phyloP scores from a whole-genome alignment of 306 rosid species.

The Lathyrus tuberosus region DNA sequence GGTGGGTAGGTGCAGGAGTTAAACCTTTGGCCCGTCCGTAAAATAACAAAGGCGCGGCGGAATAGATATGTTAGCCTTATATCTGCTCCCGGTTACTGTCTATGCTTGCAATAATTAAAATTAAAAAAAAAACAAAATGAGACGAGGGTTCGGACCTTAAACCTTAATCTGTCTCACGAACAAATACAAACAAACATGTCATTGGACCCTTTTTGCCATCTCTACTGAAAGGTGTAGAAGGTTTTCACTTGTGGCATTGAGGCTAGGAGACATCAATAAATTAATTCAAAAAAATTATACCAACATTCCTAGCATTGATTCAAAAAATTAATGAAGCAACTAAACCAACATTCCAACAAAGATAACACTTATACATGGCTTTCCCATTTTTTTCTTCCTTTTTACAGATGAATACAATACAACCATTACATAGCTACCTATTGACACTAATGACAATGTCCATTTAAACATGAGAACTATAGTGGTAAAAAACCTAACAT shows the following conservation, averaged over 20 bases:
- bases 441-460: constrained; percentile 51
- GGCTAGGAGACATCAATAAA: neutral
- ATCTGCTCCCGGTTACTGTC: too few relatives aligned
- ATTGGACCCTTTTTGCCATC: too few relatives aligned
- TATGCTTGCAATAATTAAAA: too few relatives aligned
- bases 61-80: too few relatives aligned
- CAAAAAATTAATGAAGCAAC: constrained; percentile 41
- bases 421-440: constrained; percentile 57
- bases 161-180: too few relatives aligned
- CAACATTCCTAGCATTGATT: constrained; percentile 34
- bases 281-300: too few relatives aligned
- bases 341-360: constrained; percentile 41
- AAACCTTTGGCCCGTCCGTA: too few relatives aligned
- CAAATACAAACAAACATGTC: too few relatives aligned
- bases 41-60: too few relatives aligned
- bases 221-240: neutral
- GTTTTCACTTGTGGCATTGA: neutral
- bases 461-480: constrained; percentile 37
- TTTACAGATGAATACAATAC: constrained; percentile 63
- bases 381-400: constrained; percentile 46
- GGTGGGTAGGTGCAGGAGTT: too few relatives aligned
- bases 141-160: too few relatives aligned
- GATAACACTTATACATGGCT: constrained; percentile 53
- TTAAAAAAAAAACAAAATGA: too few relatives aligned
- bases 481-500: constrained; percentile 36